Evolutionary conservation across 176 grass and related monocot genomes (phyloP).

Genomic region (Ensete ventricosum): DNA sequence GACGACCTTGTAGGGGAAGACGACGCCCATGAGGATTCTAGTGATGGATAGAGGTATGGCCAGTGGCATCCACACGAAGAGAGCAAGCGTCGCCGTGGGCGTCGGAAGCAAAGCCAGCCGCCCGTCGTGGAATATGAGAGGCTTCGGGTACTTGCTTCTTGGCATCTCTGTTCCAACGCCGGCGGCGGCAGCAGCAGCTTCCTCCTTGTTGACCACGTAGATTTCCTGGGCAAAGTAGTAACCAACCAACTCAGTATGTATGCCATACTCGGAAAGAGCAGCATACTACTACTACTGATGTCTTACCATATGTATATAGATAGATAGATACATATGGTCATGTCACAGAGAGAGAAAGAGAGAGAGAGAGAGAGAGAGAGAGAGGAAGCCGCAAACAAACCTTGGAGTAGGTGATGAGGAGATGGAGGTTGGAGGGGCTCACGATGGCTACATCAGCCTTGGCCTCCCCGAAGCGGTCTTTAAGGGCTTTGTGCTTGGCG

Average conservation of each 20-base stretch:
- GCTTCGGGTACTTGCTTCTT: conserved; percentile 43
- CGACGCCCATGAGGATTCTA: conserved; percentile 22
- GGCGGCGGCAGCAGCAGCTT: neutral
- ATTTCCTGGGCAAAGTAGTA: conserved; percentile 32
- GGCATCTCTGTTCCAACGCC: conserved; percentile 31
- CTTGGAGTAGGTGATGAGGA: conserved; percentile 52
- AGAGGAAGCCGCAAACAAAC: conserved; percentile 22
- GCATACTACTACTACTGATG: neutral
- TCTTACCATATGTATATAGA: neutral
- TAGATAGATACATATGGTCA: too few relatives aligned
- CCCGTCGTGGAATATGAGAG: conserved; percentile 81
- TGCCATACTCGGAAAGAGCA: neutral
- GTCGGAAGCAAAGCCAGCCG: conserved; percentile 61
- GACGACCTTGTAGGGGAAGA: conserved; percentile 41
- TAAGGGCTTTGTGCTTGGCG: conserved; percentile 19
- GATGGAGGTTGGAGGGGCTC: conserved; percentile 18
- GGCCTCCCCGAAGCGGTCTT: conserved; percentile 21
- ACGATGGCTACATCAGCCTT: conserved; percentile 47
- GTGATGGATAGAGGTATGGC: conserved; percentile 31
- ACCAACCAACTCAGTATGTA: neutral
- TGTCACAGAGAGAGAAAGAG: neutral
- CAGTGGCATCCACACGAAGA: conserved; percentile 72
- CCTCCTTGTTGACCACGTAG: conserved; percentile 34
- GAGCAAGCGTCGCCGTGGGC: conserved; percentile 31
- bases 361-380: neutral